Evolutionary conservation across 768 basidiomycete species (phyloP), one percentile per base, ranked within the genome.

Genomic region (Lactarius trivialis): DNA sequence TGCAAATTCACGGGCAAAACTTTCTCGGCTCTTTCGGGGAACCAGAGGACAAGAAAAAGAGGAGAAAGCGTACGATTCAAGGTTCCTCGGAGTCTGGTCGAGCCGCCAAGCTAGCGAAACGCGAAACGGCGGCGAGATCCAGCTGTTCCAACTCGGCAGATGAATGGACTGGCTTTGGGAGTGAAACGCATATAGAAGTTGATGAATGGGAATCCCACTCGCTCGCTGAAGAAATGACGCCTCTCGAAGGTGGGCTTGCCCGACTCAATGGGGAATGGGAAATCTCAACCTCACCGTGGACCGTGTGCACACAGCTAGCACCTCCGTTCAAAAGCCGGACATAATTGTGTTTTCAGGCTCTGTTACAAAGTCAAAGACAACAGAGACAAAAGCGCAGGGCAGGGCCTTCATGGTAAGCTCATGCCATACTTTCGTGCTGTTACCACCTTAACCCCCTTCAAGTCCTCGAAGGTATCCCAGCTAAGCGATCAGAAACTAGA

Each of bases 381-480:
- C 66, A 32, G 68, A 72, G n/a, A 30, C 70, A 21, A 83, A 77
- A 71, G 73, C 76, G 4, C 79, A 81, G 51, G 80, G 76, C 72
- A 89, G 81, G 69, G 78, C 85, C 0, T 92, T 93, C 70, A 91
- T 93, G 90, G 91, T 90, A 69, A 60, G 76, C 70, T 26, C 45
- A 26, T 52, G 17, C 51, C 1, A n/a, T 37, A 52, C 56, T 17
- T 19, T 21, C 28, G 26, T 36, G 41, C 56, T 7, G 24, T 43
- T 65, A 56, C 45, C 52, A 54, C 58, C 53, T 48, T 54, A 52
- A 49, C 34, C 26, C 9, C 36, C n/a, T 24, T 39, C 24, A 62
- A 91, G 91, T 93, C 91, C 3, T 90, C 91, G 26, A 92, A 87
- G 74, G 81, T 90, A 26, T 79, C 82, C 21, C 86, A 84, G 68